phyloP scores from a whole-genome alignment of 1,284 basidiomycete species.

The Boletus semigastroideus region DNA sequence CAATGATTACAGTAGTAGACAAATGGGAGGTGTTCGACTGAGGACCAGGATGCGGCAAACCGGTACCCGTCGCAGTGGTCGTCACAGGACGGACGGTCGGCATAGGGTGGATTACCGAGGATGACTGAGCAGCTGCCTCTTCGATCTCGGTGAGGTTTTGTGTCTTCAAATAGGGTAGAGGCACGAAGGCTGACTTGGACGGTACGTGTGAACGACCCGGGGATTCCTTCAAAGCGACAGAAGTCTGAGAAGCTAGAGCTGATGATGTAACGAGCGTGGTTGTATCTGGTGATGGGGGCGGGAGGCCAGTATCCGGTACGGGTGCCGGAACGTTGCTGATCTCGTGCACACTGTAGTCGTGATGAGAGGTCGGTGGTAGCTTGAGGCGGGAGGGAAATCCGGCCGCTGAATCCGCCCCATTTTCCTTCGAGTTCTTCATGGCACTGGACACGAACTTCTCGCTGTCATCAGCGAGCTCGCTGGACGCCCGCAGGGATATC shows the following conservation, averaged over 20 bases:
- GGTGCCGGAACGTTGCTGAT: slow-evolving; percentile 54
- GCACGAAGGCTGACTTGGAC: slow-evolving; percentile 27
- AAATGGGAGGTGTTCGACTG: slow-evolving; percentile 14
- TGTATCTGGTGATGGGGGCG: slow-evolving; percentile 19
- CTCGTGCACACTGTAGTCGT: slow-evolving; percentile 34
- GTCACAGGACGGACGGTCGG: slow-evolving; percentile 8
- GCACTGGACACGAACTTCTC: slow-evolving; percentile 20
- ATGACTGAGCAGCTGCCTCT: slow-evolving; percentile 16
- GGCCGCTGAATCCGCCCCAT: slow-evolving; percentile 1
- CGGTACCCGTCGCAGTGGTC: slow-evolving; percentile 2
- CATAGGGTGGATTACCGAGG: slow-evolving; percentile 6
- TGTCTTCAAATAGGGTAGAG: slow-evolving; percentile 32
- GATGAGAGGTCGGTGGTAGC: slow-evolving; percentile 12
- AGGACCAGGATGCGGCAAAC: slow-evolving; percentile 1
- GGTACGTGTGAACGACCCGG: slow-evolving; percentile 11
- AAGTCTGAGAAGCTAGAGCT: neutral
- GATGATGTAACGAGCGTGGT: slow-evolving; percentile 4
- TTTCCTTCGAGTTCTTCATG: neutral
- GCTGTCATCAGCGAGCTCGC: slow-evolving; percentile 20
- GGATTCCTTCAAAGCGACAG: slow-evolving; percentile 4
- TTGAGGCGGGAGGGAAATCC: slow-evolving; percentile 7
- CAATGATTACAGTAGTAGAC: slow-evolving; percentile 48
- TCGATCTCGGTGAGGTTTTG: slow-evolving; percentile 26
- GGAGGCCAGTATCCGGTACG: slow-evolving; percentile 47
- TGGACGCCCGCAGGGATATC: slow-evolving; percentile 11